Percentiles rank a stretch among this genome's conserved stretches.
Conservation (phyloP, 352 stramenopile genomes). For the Phytophthora agathidicida region DNA sequence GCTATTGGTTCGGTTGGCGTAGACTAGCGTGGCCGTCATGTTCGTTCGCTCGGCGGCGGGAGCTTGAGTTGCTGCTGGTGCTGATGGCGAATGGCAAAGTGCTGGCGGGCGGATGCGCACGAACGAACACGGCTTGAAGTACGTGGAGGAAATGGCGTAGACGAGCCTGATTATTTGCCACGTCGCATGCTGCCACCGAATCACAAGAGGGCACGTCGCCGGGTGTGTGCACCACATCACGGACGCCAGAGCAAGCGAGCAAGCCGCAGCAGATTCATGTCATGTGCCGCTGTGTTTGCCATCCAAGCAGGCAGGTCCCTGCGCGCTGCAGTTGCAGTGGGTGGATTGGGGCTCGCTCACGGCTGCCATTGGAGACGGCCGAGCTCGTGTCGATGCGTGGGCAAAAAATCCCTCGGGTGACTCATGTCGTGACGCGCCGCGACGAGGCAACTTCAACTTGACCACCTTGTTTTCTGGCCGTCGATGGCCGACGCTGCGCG, state of each 20-base stretch:
- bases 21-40: constrained; percentile 28
- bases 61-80: not conserved
- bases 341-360: not conserved
- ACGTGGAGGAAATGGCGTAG: constrained; percentile 2
- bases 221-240: no score
- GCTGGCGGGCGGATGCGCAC: not conserved
- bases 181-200: constrained; percentile 40
- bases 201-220: constrained; percentile 6
- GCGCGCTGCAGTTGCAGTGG: not conserved
- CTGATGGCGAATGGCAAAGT: constrained; percentile 2
- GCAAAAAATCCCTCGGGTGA: constrained; percentile 5
- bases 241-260: no score
- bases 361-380: constrained; percentile 2
- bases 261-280: no score
- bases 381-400: not conserved
- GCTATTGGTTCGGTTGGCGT: not conserved
- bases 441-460: constrained; percentile 22
- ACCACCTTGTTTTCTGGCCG: no score
- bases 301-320: no score
- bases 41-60: not conserved
- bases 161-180: constrained; percentile 16
- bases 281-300: no score
- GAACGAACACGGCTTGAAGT: constrained; percentile 21
- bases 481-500: no score
- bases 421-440: constrained; percentile 19